These are phyloP conservation scores for Sclerotinia sclerotiorum DNA, from an alignment of 2,329 filamentous ascomycete species.

Conservation along the genomic window DNA sequence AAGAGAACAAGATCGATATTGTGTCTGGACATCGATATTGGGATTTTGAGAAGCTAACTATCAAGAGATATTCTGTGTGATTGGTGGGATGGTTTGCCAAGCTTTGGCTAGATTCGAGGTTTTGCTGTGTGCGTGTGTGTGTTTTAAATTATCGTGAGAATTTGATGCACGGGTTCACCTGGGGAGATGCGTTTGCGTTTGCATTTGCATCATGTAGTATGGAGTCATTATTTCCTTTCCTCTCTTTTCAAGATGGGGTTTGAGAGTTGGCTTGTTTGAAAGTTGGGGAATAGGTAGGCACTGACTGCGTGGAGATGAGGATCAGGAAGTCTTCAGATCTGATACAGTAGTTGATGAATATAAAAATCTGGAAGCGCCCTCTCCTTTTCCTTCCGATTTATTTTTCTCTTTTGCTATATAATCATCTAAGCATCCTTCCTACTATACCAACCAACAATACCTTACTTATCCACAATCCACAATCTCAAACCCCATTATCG, in stretches of 20 bases:
- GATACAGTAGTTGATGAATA: conserved; percentile 1
- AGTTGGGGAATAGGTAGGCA: neutral
- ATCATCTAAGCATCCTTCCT: neutral
- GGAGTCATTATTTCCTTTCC: neutral
- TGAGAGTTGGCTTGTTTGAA: neutral
- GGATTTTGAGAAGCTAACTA: neutral
- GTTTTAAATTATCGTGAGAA: too few relatives aligned
- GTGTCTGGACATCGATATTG: conserved; percentile 3
- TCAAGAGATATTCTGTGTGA: neutral
- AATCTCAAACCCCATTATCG: neutral
- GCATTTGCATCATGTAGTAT: conserved; percentile 7
- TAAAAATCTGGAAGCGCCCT: neutral
- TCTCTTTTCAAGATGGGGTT: neutral
- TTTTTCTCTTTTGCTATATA: neutral
- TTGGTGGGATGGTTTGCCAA: neutral
- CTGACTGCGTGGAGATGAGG: neutral
- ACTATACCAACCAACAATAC: conserved; percentile 1
- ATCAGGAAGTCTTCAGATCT: neutral
- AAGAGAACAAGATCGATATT: conserved; percentile 10
- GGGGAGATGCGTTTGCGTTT: neutral
- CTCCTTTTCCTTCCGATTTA: neutral
- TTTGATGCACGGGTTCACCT: neutral
- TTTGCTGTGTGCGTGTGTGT: too few relatives aligned
- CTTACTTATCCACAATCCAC: neutral
- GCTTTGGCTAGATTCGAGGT: neutral